Percentiles rank a stretch among this genome's conserved stretches.
These are phyloP conservation scores for Euphorbia pulcherrima DNA, from an alignment of 345 rosid genomes.

Conservation along the genomic window DNA sequence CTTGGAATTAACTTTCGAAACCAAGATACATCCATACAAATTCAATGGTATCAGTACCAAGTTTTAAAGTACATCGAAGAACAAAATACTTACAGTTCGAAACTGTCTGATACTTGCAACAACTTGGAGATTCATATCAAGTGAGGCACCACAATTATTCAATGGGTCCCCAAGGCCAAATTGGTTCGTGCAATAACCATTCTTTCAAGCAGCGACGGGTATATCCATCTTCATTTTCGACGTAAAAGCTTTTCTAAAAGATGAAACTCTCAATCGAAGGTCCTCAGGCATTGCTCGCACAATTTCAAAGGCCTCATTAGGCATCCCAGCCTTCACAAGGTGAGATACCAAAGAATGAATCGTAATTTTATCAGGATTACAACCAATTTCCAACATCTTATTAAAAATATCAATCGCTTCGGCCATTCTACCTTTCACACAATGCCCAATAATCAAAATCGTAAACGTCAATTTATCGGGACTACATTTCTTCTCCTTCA, in stretches of 20 bases:
- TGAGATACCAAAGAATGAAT: slow-evolving; percentile 62
- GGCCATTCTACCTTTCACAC: slow-evolving; percentile 83
- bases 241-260: slow-evolving; percentile 33
- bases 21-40: neutral
- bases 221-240: slow-evolving; percentile 34
- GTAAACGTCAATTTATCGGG: slow-evolving; percentile 90
- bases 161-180: slow-evolving; percentile 9
- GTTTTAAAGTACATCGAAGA: slow-evolving; percentile 7
- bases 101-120: slow-evolving; percentile 14
- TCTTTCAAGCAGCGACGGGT: slow-evolving; percentile 54
- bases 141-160: neutral
- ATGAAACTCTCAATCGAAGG: slow-evolving; percentile 31
- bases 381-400: slow-evolving; percentile 70
- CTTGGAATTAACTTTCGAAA: neutral
- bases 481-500: slow-evolving; percentile 69
- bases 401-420: slow-evolving; percentile 73
- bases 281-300: slow-evolving; percentile 37
- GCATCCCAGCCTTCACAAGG: slow-evolving; percentile 89
- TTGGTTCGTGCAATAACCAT: slow-evolving; percentile 1
- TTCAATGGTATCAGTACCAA: neutral
- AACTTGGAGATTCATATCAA: slow-evolving; percentile 21
- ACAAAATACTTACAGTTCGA: slow-evolving; percentile 31
- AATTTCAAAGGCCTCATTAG: slow-evolving; percentile 61
- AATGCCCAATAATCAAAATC: slow-evolving; percentile 85
- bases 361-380: slow-evolving; percentile 64